Conservation (phyloP, 768 basidiomycete genomes). For the Ramaria rubella region DNA sequence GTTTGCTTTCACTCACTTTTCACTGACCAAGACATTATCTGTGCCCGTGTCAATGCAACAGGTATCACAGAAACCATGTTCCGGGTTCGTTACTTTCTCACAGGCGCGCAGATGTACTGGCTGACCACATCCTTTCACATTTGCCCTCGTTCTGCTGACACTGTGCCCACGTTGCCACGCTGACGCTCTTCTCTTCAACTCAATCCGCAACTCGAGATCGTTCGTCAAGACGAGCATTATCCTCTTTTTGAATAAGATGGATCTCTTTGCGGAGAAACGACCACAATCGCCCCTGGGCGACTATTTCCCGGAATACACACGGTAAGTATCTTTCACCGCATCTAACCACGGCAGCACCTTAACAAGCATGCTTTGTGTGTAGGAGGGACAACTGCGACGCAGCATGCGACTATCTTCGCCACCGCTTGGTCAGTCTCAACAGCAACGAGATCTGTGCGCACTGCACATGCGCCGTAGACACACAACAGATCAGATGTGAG, state of each 20-base stretch:
- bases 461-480: conserved; percentile 92
- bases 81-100: conserved; percentile 34
- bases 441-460: conserved; percentile 83
- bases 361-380: not conserved
- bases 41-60: conserved; percentile 93
- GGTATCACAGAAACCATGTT: conserved; percentile 98
- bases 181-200: conserved; percentile 85
- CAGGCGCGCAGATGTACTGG: not conserved
- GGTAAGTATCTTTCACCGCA: not conserved
- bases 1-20: no score
- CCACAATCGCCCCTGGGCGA: conserved; percentile 42
- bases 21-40: conserved; percentile 91
- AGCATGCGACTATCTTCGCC: conserved; percentile 79
- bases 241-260: conserved; percentile 65
- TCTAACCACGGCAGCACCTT: not conserved
- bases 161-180: conserved; percentile 25
- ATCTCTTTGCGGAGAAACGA: conserved; percentile 70
- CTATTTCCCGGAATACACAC: conserved; percentile 44
- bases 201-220: conserved; percentile 76
- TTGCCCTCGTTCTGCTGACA: not conserved
- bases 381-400: conserved; percentile 77
- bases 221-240: conserved; percentile 93
- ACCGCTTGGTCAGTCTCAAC: conserved; percentile 85
- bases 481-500: conserved; percentile 84
- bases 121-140: not conserved